These are phyloP conservation scores for Botrytis elliptica DNA, from an alignment of 2,329 filamentous ascomycete species.

Conservation along the genomic window DNA sequence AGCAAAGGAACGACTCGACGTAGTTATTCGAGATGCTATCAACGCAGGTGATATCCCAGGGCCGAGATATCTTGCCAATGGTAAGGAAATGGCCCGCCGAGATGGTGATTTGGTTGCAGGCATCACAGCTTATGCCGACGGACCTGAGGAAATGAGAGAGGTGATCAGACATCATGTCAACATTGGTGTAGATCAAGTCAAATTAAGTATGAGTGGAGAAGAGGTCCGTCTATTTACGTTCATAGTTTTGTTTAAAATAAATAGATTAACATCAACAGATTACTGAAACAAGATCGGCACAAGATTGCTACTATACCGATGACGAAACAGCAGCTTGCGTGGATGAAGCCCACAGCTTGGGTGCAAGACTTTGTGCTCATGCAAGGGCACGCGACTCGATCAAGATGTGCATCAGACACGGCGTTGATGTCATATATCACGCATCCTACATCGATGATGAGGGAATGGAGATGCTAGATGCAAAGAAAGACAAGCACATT, in stretches of 20 bases:
- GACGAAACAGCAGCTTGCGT: slow-evolving; percentile 48
- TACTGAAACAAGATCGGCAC: slow-evolving; percentile 40
- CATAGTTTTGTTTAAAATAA: too few species aligned
- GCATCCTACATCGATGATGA: slow-evolving; percentile 46
- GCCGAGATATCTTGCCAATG: slow-evolving; percentile 49
- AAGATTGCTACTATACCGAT: slow-evolving; percentile 47
- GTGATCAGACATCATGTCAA: slow-evolving; percentile 41
- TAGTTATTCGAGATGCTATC: slow-evolving; percentile 50
- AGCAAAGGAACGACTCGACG: slow-evolving; percentile 39
- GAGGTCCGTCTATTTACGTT: slow-evolving; percentile 20
- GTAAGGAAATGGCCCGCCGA: slow-evolving; percentile 47
- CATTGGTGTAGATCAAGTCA: slow-evolving; percentile 46
- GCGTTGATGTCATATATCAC: slow-evolving; percentile 49
- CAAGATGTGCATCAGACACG: slow-evolving; percentile 45
- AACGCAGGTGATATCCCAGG: slow-evolving; percentile 49
- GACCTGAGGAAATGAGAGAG: slow-evolving; percentile 43
- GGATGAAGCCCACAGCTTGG: slow-evolving; percentile 45
- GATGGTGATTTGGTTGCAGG: slow-evolving; percentile 46
- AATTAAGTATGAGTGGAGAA: slow-evolving; percentile 43
- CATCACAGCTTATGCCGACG: slow-evolving; percentile 42
- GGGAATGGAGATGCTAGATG: slow-evolving; percentile 43
- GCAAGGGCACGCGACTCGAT: slow-evolving; percentile 46
- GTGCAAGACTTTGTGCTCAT: slow-evolving; percentile 45
- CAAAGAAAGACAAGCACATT: slow-evolving; percentile 42
- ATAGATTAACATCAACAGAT: slow-evolving; percentile 22